Evolutionary conservation across 2,329 filamentous ascomycete species (phyloP).

Genomic region (Penicillium sp.): DNA sequence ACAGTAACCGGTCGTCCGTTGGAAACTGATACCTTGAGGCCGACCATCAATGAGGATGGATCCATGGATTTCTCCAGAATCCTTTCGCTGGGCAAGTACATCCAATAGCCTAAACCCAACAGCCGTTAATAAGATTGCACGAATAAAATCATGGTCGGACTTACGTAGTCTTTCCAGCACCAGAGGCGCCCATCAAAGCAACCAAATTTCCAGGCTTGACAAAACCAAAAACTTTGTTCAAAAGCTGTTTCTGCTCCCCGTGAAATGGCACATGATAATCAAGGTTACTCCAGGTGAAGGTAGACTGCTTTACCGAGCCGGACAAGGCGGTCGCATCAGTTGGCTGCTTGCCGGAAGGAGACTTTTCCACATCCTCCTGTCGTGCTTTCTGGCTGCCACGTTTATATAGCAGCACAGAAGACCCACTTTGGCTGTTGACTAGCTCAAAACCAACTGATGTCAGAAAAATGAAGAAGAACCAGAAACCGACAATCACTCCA

Average conservation of each 20-base stretch:
- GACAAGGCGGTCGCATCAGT: slow-evolving; percentile 11
- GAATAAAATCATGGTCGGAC: not conserved
- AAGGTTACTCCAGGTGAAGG: slow-evolving; percentile 80
- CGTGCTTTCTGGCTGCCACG: slow-evolving; percentile 29
- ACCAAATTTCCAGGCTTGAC: slow-evolving; percentile 74
- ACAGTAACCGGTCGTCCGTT: slow-evolving; percentile 53
- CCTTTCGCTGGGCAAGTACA: slow-evolving; percentile 45
- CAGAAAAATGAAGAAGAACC: slow-evolving; percentile 70
- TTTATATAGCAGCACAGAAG: slow-evolving; percentile 36
- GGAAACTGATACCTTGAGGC: slow-evolving; percentile 47
- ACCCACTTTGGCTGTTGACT: slow-evolving; percentile 29
- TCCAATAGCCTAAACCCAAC: slow-evolving; percentile 38
- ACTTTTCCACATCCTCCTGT: not conserved
- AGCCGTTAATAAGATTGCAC: not conserved
- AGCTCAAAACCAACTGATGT: slow-evolving; percentile 76
- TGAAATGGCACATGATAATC: slow-evolving; percentile 63
- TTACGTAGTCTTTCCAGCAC: slow-evolving; percentile 58
- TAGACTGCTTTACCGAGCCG: slow-evolving; percentile 64
- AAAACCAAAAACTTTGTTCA: slow-evolving; percentile 66
- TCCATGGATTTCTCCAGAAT: slow-evolving; percentile 43
- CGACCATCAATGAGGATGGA: slow-evolving; percentile 46
- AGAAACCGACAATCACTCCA: slow-evolving; percentile 73
- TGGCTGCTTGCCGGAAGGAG: not conserved
- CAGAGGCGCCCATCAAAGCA: slow-evolving; percentile 79
- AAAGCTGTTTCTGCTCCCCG: slow-evolving; percentile 47